These are phyloP conservation scores for Calycina herbarum DNA, from an alignment of 2,329 filamentous ascomycete species.

Conservation along the genomic window DNA sequence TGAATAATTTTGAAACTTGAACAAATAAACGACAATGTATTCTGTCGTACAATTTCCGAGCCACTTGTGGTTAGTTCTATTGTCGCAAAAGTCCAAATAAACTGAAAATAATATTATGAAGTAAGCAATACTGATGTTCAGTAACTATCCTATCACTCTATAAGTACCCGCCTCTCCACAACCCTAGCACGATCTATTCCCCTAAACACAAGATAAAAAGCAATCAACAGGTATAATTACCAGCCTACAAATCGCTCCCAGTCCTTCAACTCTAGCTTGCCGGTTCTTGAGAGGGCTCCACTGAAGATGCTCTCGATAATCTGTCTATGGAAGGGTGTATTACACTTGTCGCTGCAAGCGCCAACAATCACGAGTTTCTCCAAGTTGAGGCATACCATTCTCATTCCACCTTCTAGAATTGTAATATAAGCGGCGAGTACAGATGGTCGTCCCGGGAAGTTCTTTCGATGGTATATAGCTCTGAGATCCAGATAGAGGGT, in stretches of 20 bases:
- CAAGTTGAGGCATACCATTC: background rate
- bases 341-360: background rate
- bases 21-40: too few species aligned
- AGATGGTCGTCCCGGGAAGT: background rate
- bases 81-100: too few species aligned
- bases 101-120: too few species aligned
- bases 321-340: background rate
- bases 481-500: background rate
- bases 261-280: background rate
- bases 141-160: background rate
- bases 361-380: background rate
- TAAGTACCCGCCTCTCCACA: background rate
- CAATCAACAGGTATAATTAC: background rate
- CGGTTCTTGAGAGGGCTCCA: background rate
- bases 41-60: too few species aligned
- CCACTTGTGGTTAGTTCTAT: too few species aligned
- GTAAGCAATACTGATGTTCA: background rate
- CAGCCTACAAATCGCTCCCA: background rate
- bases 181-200: background rate
- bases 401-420: background rate
- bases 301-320: background rate
- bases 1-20: too few species aligned
- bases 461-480: background rate
- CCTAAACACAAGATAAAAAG: background rate
- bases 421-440: background rate